These are phyloP conservation scores for Aspergillus pseudoglaucus DNA, from an alignment of 2,329 filamentous ascomycete genomes.

Conservation along the genomic window DNA sequence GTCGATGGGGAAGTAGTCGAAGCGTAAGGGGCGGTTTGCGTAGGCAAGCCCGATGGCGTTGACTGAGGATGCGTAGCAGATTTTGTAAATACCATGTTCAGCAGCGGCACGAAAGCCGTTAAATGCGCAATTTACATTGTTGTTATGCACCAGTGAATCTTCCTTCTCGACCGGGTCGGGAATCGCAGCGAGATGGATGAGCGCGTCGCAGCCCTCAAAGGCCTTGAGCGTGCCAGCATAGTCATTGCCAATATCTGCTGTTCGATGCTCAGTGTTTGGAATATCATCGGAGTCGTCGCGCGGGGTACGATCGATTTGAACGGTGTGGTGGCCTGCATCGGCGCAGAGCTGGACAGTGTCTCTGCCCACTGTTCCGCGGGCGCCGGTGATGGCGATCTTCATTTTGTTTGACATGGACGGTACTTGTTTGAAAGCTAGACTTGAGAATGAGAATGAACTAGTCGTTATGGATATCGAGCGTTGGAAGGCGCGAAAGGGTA, in stretches of 20 bases:
- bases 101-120: conserved; percentile 35
- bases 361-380: conserved; percentile 27
- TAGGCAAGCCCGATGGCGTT: conserved; percentile 36
- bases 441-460: too few species aligned
- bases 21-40: conserved; percentile 27
- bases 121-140: conserved; percentile 34
- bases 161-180: conserved; percentile 29
- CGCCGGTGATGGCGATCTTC: conserved; percentile 40
- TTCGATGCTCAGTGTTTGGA: conserved; percentile 28
- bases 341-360: conserved; percentile 26
- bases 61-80: conserved; percentile 34
- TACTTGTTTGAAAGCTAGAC: too few species aligned
- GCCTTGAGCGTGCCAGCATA: conserved; percentile 26
- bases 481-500: too few species aligned
- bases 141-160: conserved; percentile 28
- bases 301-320: conserved; percentile 30
- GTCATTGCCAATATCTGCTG: conserved; percentile 25
- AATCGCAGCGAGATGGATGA: conserved; percentile 35
- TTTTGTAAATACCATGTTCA: conserved; percentile 27
- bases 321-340: conserved; percentile 25
- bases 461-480: too few species aligned
- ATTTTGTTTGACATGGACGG: conserved; percentile 6
- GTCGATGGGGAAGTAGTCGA: conserved; percentile 35
- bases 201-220: conserved; percentile 31
- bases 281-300: conserved; percentile 20